Evolutionary conservation across 768 basidiomycete species (phyloP), one percentile per base, ranked within the genome.

Genomic region (Lentinus brumalis): DNA sequence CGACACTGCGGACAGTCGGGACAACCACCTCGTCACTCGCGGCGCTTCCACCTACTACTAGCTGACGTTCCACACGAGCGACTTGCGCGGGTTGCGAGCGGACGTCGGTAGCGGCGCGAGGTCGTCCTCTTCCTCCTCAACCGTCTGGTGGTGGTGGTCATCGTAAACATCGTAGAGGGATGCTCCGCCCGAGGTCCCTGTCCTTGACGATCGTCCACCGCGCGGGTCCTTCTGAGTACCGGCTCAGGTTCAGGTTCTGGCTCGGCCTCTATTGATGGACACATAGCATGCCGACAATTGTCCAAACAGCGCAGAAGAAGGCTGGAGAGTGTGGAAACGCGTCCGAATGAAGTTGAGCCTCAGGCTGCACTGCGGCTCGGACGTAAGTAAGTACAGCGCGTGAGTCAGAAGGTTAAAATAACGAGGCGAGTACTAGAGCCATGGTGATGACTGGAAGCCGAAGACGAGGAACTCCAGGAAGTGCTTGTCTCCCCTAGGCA

Each of bases 1-100:
- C 30, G 72, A 71, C 5, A 72, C 70, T 8, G 67, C 69, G 8
- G 77, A 78, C 31, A 78, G 69, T 42, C 77, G 70, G 30, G 77
- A 76, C 18, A 77, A 79, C 30, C 78, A 72, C 18, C 78, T 68
- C 10, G 70, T 67, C 6, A 70, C 66, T n/a, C 74, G 67, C 54
- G 61, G 67, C 52, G 57, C 55, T 21, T 73, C 69, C 21, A 66
- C 59, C 30, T 59, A 50, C 12, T 61, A 51, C 14, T 60, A 50
- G 32, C 64, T 67, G 40, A 49, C 57, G 14, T 57, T 41, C 4
- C 67, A 46, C 18, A 67, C 50, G 15, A 67, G 67, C 39, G 63
- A 53, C 60, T 61, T 68, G 44, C 67, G 67, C 44, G 57, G 64
- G 60, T 64, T 57, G 21, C 62, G 67, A 14, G 69, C 52, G n/a